Evolutionary conservation across 2,329 filamentous ascomycete species (phyloP), one percentile per base, ranked within the genome.

Genomic region (Xylariomycetidae sp.): DNA sequence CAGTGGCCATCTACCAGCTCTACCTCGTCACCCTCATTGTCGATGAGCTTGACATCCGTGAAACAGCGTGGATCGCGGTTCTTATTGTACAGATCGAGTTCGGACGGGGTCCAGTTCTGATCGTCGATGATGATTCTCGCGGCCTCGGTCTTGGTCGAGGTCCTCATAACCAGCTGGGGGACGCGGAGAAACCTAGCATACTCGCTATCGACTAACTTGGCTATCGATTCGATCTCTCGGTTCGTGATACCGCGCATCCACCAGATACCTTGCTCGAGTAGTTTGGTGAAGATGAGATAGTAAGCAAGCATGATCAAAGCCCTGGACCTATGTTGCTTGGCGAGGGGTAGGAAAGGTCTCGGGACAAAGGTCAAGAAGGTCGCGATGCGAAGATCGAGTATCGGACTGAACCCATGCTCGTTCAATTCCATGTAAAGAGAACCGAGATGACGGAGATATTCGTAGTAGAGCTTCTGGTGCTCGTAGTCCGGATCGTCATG

Each of bases 331-430:
- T 50, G 54, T 16, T 61, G 42, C 10, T 61, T 58, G 1, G 62
- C 61, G 6, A 72, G 53, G 3, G 64, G 56, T 34, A 72, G 49
- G 34, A 75, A 70, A 5, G 41, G 40, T 1, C 49, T 47, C 5
- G 68, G 66, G 14, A 73, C 40, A 32, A 68, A 75, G 3, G 69
- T 76, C 35, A 72, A 65, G 57, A 67, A 72, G 8, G 68, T 72
- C 39, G 71, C 63, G 48, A 72, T 61, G 33, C 72, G 66, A 10
- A 76, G 51, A 37, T 59, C 53, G 44, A 75, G 58, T 17, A 67
- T 52, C 13, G 63, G 55, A 22, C 58, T 58, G 25, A 70, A 60
- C 4, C 70, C 70, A 25, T 51, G 40, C 12, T 59, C 42, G 9
- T 40, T 48, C n/a, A 76, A 52, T 41, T 72, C 64, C 32, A 56